Evolutionary conservation across 768 basidiomycete species (phyloP), one percentile per base, ranked within the genome.

Genomic region (Heimioporus sp.): DNA sequence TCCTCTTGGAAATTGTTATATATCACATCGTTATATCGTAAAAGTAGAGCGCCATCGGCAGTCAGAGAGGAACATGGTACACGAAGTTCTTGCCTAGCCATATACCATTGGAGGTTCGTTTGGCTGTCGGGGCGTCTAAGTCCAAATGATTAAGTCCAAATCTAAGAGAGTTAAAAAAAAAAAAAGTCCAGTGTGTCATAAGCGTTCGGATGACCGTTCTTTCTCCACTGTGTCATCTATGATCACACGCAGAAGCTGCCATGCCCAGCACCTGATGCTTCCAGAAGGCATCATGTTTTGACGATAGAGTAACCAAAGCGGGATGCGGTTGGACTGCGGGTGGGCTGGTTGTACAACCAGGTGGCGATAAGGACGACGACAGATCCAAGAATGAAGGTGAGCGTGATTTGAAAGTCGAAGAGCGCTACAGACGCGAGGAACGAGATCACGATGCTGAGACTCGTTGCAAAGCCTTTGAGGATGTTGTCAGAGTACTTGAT

Each of bases 401-500:
- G 76, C 3, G 93, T 89, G 70, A 98, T 87, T 45, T 80, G 80
- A 76, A 95, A 93, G 67, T 89, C 76, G 79, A 98, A 98, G 35
- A 98, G 82, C 19, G 83, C 83, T 47, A 97, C 87, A 5, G 90
- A 93, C 3, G 90, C 93, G 50, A 94, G 76, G 81, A 97, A 98
- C 21, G 93, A 94, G 55, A 98, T 83, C 64, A 98, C 86, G 68
- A 98, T 98, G 71, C 87, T 90, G 55, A 98, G 76, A 56, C 87
- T 90, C 5, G 96, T 98, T 11, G 96, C 96, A 64, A 98, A 98
- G 32, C 96, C 96, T 72, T 94, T 93, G 67, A 89, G 76, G 57
- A 88, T 90, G 70, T 94, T 95, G 68, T 92, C 91, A 43, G 90
- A 86, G 67, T 95, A 94, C 65, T 94, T 90, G 80, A 96, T 96